These are phyloP conservation scores for Myrica gale DNA, from an alignment of 306 rosid genomes.

Conservation along the genomic window DNA sequence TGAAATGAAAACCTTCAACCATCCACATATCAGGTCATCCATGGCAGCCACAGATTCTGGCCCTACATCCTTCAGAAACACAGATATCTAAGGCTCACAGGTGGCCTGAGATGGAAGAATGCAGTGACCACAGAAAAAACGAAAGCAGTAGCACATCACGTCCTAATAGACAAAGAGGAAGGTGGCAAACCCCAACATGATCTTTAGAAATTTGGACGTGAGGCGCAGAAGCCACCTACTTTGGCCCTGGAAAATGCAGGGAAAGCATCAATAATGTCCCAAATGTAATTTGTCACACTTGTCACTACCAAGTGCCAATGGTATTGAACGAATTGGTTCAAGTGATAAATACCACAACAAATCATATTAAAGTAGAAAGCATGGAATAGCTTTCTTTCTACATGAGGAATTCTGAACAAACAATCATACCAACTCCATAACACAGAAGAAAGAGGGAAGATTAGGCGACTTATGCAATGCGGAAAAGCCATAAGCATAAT, in stretches of 20 bases:
- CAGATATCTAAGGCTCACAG: constrained; percentile 51
- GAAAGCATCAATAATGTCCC: constrained; percentile 53
- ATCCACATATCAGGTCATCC: constrained; percentile 42
- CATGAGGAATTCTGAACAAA: constrained; percentile 16
- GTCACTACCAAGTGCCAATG: constrained; percentile 32
- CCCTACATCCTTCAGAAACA: constrained; percentile 46
- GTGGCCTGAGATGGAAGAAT: constrained; percentile 48
- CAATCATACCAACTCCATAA: constrained; percentile 21
- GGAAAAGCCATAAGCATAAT: constrained; percentile 16
- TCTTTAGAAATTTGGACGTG: constrained; percentile 56
- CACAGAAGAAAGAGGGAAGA: constrained; percentile 24
- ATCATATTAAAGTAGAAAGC: constrained; percentile 31
- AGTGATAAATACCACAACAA: constrained; percentile 23
- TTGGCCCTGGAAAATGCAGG: constrained; percentile 73
- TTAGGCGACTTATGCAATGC: not conserved
- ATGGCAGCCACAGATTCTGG: constrained; percentile 46
- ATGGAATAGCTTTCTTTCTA: constrained; percentile 25
- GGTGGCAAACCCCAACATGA: constrained; percentile 40
- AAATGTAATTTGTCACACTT: constrained; percentile 34
- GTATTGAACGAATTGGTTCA: constrained; percentile 31
- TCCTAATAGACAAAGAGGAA: constrained; percentile 40
- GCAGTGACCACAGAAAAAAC: constrained; percentile 37
- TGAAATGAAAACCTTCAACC: constrained; percentile 33
- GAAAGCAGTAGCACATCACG: constrained; percentile 41
- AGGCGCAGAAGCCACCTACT: constrained; percentile 58